Evolutionary conservation across 257 asterid species (phyloP), one percentile per base, ranked within the genome.

Genomic region (Agastache rugosa): DNA sequence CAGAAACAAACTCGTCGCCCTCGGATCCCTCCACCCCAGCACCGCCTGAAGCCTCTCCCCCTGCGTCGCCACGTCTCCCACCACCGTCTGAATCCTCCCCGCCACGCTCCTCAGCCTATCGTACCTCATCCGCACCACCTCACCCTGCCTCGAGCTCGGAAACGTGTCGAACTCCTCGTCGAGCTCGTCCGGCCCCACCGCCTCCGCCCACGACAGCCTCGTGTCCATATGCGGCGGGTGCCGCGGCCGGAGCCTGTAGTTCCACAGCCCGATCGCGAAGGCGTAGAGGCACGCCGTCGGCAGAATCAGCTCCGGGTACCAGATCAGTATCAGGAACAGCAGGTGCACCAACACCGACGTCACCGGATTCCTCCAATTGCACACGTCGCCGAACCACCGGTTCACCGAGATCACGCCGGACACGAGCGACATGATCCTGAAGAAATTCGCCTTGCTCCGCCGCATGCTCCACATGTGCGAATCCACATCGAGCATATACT

Each of bases 391-490:
- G 44, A 89, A 82, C 96, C 97, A 91, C 44, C 75, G 72, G 47
- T 77, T 81, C 7, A 73, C n/a, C 0, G 93, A 85, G 3, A 85
- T 73, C 14, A 86, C 7, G 0, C 91, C 90, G 0, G 96, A 83
- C 10, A 86, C 45, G 3, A 91, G 74, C 5, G 90, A 69, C 96
- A 83, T 89, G 31, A 91, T 79, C 50, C 97, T 42, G 71, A 87
- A 87, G 85, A 89, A 89, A 65, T 87, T 87, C 8, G 92, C 96
- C 64, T 89, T 91, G 83, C 97, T 91, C 74, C 93, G 67, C 69
- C 97, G 81, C 96, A 91, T 87, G 51, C 96, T 89, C 94, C 96
- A 91, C 89, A 89, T 83, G 80, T 89, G 96, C 11, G 91, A 91
- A 19, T 86, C 91, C 6, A 86, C 93, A 62, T 89, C 97, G 16